Evolutionary conservation across 179 eudicot species (phyloP), one percentile per base, ranked within the genome.

Genomic region (Patellifolia procumbens): DNA sequence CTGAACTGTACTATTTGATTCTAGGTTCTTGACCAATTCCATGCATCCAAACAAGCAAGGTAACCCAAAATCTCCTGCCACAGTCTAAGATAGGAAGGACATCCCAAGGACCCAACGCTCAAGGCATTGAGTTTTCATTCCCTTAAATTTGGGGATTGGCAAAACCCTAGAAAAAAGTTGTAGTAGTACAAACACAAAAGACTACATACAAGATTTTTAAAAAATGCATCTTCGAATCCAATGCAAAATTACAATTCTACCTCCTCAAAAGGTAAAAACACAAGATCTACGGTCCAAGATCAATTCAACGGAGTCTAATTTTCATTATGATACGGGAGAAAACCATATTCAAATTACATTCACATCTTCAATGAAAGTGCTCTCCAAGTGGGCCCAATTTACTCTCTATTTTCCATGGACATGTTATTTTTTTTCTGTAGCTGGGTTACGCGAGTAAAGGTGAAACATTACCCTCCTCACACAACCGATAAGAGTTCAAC

Each of bases 191-290:
- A 68, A 26, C 10, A 67, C 52, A 68, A 19, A 70, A 70, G 17
- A 72, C 19, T n/a, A 31, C 31, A 11, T 35, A 70, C 24, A 22
- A 0, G 32, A 49, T n/a, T 7, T 1, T 52, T 0, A 71, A 34
- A 19, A 35, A 8, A 5, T 6, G 37, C 56, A 39, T n/a, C 49
- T 58, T 48, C 34, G 64, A 56, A 72, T 72, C 75, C 75, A 42
- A 73, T 58, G 75, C 63, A 72, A 39, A 56, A 55, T 72, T 22
- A 20, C 5, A 35, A 35, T 13, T 72, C 48, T 32, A 29, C 43
- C 16, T 66, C 66, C 73, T 52, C 67, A 76, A 68, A 76, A 68
- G 78, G 63, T 56, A 51, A 75, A 75, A 75, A 75, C 70, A 61
- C 77, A 59, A 35, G 39, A 53, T 13, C 2, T 24, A 55, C 53